These are phyloP conservation scores for Phialocephala sp. DNA, from an alignment of 2,329 filamentous ascomycete genomes.

Conservation along the genomic window DNA sequence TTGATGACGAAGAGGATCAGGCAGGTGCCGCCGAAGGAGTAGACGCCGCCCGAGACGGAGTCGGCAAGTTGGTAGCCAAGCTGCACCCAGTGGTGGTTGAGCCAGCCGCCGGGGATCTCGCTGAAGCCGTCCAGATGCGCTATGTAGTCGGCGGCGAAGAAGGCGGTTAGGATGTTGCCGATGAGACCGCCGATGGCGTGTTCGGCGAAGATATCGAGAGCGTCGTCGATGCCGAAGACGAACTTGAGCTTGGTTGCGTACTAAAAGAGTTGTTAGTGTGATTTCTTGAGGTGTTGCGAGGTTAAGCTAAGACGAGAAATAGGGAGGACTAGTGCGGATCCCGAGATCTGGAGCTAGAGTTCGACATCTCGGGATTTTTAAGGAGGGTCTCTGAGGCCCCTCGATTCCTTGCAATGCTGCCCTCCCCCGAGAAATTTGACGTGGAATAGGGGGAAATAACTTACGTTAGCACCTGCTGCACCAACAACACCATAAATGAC, in stretches of 20 bases:
- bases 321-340: background rate
- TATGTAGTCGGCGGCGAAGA: constrained; percentile 87
- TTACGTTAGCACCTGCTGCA: constrained; percentile 73
- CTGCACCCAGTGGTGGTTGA: constrained; percentile 84
- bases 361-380: background rate
- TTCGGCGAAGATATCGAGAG: constrained; percentile 86
- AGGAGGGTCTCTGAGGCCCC: too few species aligned
- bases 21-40: constrained; percentile 80
- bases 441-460: constrained; percentile 1
- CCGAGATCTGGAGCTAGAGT: background rate
- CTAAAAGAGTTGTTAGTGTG: constrained; percentile 17
- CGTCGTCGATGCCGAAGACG: constrained; percentile 79
- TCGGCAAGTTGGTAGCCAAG: constrained; percentile 85
- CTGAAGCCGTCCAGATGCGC: constrained; percentile 76
- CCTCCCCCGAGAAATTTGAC: background rate
- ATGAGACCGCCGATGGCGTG: constrained; percentile 80
- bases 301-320: background rate
- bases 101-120: constrained; percentile 76
- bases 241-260: constrained; percentile 94
- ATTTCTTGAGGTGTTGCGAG: background rate
- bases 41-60: constrained; percentile 74
- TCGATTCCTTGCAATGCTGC: background rate
- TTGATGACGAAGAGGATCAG: constrained; percentile 83
- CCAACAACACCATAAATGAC: constrained; percentile 80
- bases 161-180: constrained; percentile 78